A percentile compares a stretch with the other conserved stretches of the same genome.
Evolutionary conservation across 73 alveolate genomes (phyloP).

Genomic region (Stentor coeruleus): DNA sequence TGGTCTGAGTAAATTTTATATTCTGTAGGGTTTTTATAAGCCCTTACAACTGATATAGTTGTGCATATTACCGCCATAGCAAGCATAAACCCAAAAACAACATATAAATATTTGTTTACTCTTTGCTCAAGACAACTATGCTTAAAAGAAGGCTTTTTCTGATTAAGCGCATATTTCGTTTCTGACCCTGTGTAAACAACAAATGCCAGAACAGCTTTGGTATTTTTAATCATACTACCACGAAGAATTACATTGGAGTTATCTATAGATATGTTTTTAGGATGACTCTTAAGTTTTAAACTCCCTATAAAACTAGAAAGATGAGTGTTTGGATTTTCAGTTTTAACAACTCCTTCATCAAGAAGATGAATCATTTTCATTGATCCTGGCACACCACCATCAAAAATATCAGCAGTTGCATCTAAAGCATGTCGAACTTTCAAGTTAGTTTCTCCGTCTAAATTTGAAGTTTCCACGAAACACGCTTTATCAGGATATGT

Average conservation of each 20-base stretch:
- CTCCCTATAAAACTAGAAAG: conserved; percentile 57
- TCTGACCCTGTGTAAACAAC: conserved; percentile 49
- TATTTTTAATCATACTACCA: conserved; percentile 20
- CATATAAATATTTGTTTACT: not conserved
- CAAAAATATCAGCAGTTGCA: conserved; percentile 49
- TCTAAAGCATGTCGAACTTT: conserved; percentile 77
- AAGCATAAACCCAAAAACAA: not conserved
- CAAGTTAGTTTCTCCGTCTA: conserved; percentile 98
- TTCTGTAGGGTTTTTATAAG: not conserved
- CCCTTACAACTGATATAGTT: not conserved
- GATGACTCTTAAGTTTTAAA: conserved; percentile 36
- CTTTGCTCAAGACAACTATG: not conserved
- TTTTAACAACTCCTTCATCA: conserved; percentile 35
- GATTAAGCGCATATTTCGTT: conserved; percentile 70
- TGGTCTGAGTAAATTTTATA: not conserved
- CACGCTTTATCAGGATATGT: conserved; percentile 64
- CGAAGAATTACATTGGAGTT: not conserved
- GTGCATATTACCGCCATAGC: not conserved
- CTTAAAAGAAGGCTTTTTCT: conserved; percentile 10
- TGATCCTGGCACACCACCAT: conserved; percentile 21
- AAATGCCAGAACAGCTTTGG: conserved; percentile 30
- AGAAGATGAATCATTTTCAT: conserved; percentile 16
- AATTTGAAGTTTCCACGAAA: conserved; percentile 91
- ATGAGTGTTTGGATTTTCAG: conserved; percentile 52
- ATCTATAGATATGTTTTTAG: conserved; percentile 36